phyloP scores from a whole-genome alignment of 2,329 filamentous ascomycete genomes.

The Nannizziopsis barbatae region DNA sequence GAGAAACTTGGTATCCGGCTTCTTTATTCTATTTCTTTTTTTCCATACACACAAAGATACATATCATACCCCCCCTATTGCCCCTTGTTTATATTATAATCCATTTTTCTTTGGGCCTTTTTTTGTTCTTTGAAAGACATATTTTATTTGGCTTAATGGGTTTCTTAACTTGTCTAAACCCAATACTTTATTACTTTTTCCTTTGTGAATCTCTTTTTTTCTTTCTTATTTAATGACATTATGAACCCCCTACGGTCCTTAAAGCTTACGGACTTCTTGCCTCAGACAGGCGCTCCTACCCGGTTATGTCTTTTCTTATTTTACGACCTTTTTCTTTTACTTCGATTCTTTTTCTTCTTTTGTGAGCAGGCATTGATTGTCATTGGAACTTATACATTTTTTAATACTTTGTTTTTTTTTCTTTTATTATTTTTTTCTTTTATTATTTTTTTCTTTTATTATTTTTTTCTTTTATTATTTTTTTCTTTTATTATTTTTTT shows the following conservation, averaged over 20 bases:
- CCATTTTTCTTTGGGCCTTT: neutral
- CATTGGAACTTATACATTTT: neutral
- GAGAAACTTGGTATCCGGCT: neutral
- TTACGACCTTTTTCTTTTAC: no score
- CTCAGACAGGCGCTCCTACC: slow-evolving; percentile 7
- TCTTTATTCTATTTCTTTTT: neutral
- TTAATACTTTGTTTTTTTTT: slow-evolving; percentile 6
- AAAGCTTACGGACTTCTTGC: slow-evolving; percentile 5
- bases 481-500: slow-evolving; percentile 9
- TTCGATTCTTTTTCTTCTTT: slow-evolving; percentile 10
- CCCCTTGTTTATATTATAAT: neutral
- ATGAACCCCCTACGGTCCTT: neutral
- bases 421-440: slow-evolving; percentile 9
- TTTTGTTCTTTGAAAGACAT: neutral
- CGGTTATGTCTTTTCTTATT: slow-evolving; percentile 6
- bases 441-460: neutral
- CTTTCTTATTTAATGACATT: slow-evolving; percentile 12
- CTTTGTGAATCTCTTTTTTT: slow-evolving; percentile 1
- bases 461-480: slow-evolving; percentile 10
- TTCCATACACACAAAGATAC: slow-evolving; percentile 1
- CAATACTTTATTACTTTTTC: no score
- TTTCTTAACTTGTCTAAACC: no score
- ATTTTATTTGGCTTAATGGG: no score
- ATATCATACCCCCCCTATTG: neutral
- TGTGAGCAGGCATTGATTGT: slow-evolving; percentile 9